A percentile compares a stretch with the other conserved stretches of the same genome.
Evolutionary conservation across 805 yeast genomes (phyloP).

Genomic region (Wickerhamia fluorescens): DNA sequence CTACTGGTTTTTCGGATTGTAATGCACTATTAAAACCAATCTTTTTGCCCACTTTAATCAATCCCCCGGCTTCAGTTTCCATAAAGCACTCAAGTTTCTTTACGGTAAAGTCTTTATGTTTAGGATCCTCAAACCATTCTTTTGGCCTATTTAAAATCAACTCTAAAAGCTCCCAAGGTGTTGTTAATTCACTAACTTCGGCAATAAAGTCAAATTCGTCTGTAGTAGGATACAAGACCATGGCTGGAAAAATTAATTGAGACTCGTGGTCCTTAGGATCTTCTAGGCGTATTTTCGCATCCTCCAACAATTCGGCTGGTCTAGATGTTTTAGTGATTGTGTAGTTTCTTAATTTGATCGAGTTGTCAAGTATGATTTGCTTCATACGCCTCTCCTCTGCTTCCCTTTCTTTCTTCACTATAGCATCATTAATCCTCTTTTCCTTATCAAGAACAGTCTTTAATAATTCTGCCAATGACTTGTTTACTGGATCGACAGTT

Average conservation of each 20-base stretch:
- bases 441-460: slow-evolving; percentile 35
- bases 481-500: slow-evolving; percentile 51
- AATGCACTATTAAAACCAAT: slow-evolving; percentile 58
- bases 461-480: slow-evolving; percentile 43
- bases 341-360: slow-evolving; percentile 56
- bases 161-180: slow-evolving; percentile 57
- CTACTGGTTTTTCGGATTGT: slow-evolving; percentile 51
- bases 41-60: slow-evolving; percentile 79
- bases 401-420: slow-evolving; percentile 30
- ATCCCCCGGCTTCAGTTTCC: slow-evolving; percentile 80
- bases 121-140: slow-evolving; percentile 60
- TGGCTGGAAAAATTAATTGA: slow-evolving; percentile 74
- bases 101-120: slow-evolving; percentile 51
- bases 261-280: slow-evolving; percentile 64
- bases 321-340: slow-evolving; percentile 40
- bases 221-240: slow-evolving; percentile 73
- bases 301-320: slow-evolving; percentile 50
- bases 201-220: slow-evolving; percentile 81
- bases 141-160: slow-evolving; percentile 57
- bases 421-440: slow-evolving; percentile 19
- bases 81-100: slow-evolving; percentile 64
- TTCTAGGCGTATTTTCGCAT: slow-evolving; percentile 51
- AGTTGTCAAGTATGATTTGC: slow-evolving; percentile 43
- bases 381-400: slow-evolving; percentile 35
- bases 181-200: slow-evolving; percentile 63